Conservation (phyloP, 2,329 filamentous ascomycete species). For the Hymenoscyphus salicellus region DNA sequence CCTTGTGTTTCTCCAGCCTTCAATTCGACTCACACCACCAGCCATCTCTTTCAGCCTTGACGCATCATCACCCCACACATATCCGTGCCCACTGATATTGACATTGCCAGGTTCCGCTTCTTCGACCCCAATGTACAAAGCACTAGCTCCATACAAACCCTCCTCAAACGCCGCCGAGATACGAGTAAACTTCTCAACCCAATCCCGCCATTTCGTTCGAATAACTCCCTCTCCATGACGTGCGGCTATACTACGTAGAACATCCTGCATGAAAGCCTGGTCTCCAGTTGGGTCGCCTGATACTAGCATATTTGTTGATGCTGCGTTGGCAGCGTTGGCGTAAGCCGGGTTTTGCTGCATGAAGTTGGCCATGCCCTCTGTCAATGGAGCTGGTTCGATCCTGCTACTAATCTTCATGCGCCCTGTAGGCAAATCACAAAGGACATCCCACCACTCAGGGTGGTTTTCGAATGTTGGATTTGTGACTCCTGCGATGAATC, state of each 20-base stretch:
- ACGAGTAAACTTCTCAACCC: conserved; percentile 90
- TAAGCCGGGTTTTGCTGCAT: conserved; percentile 70
- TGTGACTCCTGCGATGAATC: conserved; percentile 96
- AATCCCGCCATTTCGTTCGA: conserved; percentile 87
- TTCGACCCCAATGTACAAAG: conserved; percentile 78
- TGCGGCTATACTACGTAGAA: conserved; percentile 77
- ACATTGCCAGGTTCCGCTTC: conserved; percentile 60
- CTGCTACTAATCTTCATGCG: conserved; percentile 90
- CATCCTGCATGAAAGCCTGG: conserved; percentile 80
- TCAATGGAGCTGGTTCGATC: conserved; percentile 76
- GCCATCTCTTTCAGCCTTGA: conserved; percentile 81
- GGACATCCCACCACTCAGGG: conserved; percentile 95
- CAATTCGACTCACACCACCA: conserved; percentile 87
- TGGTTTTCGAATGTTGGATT: conserved; percentile 95
- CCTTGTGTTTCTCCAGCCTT: conserved; percentile 93
- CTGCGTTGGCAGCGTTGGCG: conserved; percentile 48
- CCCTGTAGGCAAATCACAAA: conserved; percentile 89
- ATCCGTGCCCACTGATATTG: conserved; percentile 77
- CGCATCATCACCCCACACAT: conserved; percentile 86
- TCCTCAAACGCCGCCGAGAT: conserved; percentile 94
- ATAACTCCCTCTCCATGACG: conserved; percentile 88
- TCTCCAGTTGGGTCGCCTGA: conserved; percentile 76
- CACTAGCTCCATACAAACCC: conserved; percentile 87
- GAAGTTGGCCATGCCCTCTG: conserved; percentile 84
- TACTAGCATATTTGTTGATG: conserved; percentile 30